These are phyloP conservation scores for Leucosporidium creatinivorum DNA, from an alignment of 768 basidiomycete genomes.

Conservation along the genomic window DNA sequence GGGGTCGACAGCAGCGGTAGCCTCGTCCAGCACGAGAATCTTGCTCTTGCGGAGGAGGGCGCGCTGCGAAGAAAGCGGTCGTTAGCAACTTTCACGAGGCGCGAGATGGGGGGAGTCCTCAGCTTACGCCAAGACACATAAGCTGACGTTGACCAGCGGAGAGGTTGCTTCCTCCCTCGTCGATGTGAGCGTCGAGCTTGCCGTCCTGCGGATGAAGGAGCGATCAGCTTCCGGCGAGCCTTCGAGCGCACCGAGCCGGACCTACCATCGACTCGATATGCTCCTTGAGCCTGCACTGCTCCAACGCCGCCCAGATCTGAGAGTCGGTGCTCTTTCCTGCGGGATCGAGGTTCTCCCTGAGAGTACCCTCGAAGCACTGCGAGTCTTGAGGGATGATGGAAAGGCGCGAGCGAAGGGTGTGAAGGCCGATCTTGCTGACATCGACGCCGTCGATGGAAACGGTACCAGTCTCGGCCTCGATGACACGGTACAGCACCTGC, in stretches of 20 bases:
- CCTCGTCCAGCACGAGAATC: constrained; percentile 89
- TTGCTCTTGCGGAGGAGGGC: constrained; percentile 51
- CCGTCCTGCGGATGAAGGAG: constrained; percentile 46
- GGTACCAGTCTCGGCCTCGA: constrained; percentile 54
- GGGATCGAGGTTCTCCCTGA: constrained; percentile 86
- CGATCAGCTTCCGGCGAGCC: neutral
- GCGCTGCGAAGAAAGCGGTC: constrained; percentile 1
- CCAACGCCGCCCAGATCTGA: constrained; percentile 80
- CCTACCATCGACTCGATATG: constrained; percentile 37
- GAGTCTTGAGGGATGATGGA: constrained; percentile 61
- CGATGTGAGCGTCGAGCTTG: constrained; percentile 63
- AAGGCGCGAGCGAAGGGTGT: constrained; percentile 46
- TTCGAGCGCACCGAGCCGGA: neutral
- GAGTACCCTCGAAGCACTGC: constrained; percentile 46
- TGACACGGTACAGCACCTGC: constrained; percentile 53
- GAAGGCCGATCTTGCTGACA: constrained; percentile 52
- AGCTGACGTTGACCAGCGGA: constrained; percentile 81
- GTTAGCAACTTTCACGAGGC: no score
- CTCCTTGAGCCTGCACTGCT: constrained; percentile 51
- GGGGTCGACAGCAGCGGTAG: constrained; percentile 52
- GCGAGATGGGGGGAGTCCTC: constrained; percentile 70
- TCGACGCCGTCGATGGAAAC: constrained; percentile 58
- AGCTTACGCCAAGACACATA: constrained; percentile 76
- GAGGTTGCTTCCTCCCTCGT: constrained; percentile 73
- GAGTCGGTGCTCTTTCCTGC: constrained; percentile 63